Base-by-base conservation (phyloP, 2,329 filamentous ascomycete species). In the Pseudogymnoascus sp. region DNA sequence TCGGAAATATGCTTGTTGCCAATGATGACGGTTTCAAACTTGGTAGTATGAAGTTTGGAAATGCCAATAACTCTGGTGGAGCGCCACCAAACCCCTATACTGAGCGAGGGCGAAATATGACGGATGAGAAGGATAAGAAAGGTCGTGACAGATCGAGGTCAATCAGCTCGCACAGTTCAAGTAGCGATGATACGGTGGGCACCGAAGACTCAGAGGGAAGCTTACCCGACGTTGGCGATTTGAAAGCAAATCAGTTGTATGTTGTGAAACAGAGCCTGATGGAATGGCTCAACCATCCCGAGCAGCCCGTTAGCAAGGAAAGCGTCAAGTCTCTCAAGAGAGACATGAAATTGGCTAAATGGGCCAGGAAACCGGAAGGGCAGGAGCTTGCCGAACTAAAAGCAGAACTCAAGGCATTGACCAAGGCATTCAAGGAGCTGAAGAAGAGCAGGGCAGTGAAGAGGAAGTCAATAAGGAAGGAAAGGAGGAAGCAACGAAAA, bases 281-380 rank as follows among this genome's bases (percentile, higher is more conserved):
- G 21, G 69, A 74, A 6, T 85, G 81, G 81, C 74, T 82, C 1
- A 71, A 75, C 7, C 74, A 77, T 37, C 81, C 82, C 0, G 77
- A 82, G 0, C 74, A 80, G 59, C 74, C 76, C 5, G 76, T 81
- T 64, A 82, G 78, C 7, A 78, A 73, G 63, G 72, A 74, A 4
- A 75, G 76, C 26, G 70, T 84, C 2, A 72, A 73, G 44, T 66
- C 73, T 26, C 71, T 80, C 2, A 75, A 71, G 35, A 68, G 74
- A 10, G 73, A 80, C 26, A 75, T 84, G 61, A 78, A 78, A 60
- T 69, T 71, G 1, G 74, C 72, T 11, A 75, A 72, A 62, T 67
- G 63, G 41, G 31, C 61, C 26, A 6, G 40, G 26, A 1, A 44
- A 17, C 21, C 60, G 21, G 26, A 35, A 31, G 40, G 68, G 58